phyloP scores from a whole-genome alignment of 805 yeast genomes.

The Starmerella khaoyaiensis region DNA sequence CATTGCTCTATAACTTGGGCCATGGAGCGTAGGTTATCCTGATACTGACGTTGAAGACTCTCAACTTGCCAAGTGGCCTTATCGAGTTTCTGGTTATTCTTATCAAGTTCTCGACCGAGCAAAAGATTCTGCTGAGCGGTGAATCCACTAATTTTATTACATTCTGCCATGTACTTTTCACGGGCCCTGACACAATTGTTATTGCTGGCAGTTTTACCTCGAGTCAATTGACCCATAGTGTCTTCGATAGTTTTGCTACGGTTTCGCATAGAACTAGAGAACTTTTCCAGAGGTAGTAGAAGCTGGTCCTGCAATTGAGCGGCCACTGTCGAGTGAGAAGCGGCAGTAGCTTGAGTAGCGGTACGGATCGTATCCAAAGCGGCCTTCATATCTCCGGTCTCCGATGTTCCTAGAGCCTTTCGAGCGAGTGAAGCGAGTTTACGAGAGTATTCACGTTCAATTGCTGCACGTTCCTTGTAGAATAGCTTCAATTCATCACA shows the following conservation, averaged over 20 bases:
- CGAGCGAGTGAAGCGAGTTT: slow-evolving; percentile 40
- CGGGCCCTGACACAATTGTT: slow-evolving; percentile 27
- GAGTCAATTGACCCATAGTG: slow-evolving; percentile 42
- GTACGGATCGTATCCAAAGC: slow-evolving; percentile 45
- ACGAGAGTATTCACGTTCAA: slow-evolving; percentile 63
- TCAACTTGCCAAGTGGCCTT: slow-evolving; percentile 35
- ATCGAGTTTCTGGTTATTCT: slow-evolving; percentile 42
- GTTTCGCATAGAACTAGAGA: slow-evolving; percentile 39
- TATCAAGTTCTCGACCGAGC: slow-evolving; percentile 61
- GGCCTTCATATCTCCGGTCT: slow-evolving; percentile 45
- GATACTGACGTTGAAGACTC: slow-evolving; percentile 43
- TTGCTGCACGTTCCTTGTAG: slow-evolving; percentile 41
- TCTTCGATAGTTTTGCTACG: slow-evolving; percentile 45
- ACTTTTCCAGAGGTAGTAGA: slow-evolving; percentile 41
- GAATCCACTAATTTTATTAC: slow-evolving; percentile 44
- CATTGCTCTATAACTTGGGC: slow-evolving; percentile 49
- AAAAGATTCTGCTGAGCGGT: slow-evolving; percentile 52
- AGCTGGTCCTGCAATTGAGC: slow-evolving; percentile 40
- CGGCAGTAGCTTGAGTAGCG: slow-evolving; percentile 49
- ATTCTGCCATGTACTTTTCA: slow-evolving; percentile 43
- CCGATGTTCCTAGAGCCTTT: slow-evolving; percentile 41
- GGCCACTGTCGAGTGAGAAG: slow-evolving; percentile 42
- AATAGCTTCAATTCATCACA: slow-evolving; percentile 38
- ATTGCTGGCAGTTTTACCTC: slow-evolving; percentile 33
- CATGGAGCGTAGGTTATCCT: slow-evolving; percentile 38